Percentiles rank a stretch among this genome's conserved stretches.
These are phyloP conservation scores for Ceriops tagal DNA, from an alignment of 345 rosid genomes.

Conservation along the genomic window DNA sequence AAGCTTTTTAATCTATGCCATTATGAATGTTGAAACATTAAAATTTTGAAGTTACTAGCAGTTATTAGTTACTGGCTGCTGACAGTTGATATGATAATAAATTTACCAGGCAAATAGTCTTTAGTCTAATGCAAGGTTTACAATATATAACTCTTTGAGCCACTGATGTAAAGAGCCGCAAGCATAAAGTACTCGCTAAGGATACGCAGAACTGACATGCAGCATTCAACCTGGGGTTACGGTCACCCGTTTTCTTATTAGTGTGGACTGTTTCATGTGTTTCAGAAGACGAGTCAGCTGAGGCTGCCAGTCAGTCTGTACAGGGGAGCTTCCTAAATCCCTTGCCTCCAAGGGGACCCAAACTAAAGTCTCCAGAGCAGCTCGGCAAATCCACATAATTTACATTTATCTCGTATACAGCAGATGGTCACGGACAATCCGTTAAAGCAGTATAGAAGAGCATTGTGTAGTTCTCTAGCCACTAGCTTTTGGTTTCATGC, in stretches of 20 bases:
- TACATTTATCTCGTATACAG: not conserved
- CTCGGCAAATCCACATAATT: constrained; percentile 43
- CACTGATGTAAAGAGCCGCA: too few species aligned
- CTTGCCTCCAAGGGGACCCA: constrained; percentile 50
- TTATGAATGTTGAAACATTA: not conserved
- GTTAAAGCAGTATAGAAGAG: not conserved
- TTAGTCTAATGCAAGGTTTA: not conserved
- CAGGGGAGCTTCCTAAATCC: constrained; percentile 85
- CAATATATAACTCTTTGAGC: too few species aligned
- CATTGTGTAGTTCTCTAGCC: constrained; percentile 12
- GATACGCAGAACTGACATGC: not conserved
- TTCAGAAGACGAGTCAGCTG: constrained; percentile 75
- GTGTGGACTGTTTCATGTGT: constrained; percentile 6
- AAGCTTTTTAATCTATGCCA: not conserved
- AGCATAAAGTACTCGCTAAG: too few species aligned
- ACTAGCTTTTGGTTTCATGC: constrained; percentile 21
- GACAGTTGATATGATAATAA: not conserved
- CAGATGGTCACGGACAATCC: constrained; percentile 10
- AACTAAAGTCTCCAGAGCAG: constrained; percentile 57
- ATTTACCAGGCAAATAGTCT: not conserved
- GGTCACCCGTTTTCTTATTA: not conserved
- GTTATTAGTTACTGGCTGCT: not conserved
- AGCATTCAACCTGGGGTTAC: not conserved
- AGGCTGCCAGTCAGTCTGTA: constrained; percentile 39
- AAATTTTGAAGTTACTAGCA: too few species aligned